A percentile compares a stretch with the other conserved stretches of the same genome.
Evolutionary conservation across 768 basidiomycete genomes (phyloP).

Genomic region (Kondoa subrosea): DNA sequence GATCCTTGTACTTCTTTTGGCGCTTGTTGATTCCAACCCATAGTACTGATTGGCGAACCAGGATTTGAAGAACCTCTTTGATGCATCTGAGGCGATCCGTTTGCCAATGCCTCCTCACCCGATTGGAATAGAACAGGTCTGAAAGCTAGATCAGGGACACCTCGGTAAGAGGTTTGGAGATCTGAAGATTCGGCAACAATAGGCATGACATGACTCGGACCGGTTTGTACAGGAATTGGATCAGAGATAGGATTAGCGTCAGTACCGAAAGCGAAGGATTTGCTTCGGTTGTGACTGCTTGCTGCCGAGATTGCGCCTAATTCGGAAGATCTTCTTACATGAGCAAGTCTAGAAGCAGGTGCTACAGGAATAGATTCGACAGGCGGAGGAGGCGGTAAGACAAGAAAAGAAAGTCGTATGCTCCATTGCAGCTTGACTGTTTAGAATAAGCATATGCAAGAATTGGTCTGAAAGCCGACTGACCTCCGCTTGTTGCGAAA

Average conservation of each 20-base stretch:
- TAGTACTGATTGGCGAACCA: too few relatives aligned
- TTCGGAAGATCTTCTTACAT: constrained; percentile 1
- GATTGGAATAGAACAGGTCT: constrained; percentile 26
- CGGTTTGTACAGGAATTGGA: constrained; percentile 23
- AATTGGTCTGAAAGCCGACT: constrained; percentile 21
- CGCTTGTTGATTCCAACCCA: too few relatives aligned
- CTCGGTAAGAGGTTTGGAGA: constrained; percentile 25
- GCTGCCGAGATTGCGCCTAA: not conserved
- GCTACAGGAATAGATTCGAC: not conserved
- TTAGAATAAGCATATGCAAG: constrained; percentile 9
- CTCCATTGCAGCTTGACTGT: constrained; percentile 79
- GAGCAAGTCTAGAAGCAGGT: not conserved
- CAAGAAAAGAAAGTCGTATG: constrained; percentile 67
- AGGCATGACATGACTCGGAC: constrained; percentile 27
- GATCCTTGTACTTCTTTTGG: constrained; percentile 17
- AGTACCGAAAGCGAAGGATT: constrained; percentile 26
- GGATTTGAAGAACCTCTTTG: not conserved
- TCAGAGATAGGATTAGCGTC: constrained; percentile 19
- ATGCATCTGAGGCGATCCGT: not conserved
- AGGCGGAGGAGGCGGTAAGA: constrained; percentile 37
- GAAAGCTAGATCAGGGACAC: constrained; percentile 28
- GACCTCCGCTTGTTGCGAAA: constrained; percentile 50
- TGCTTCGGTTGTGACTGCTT: constrained; percentile 19
- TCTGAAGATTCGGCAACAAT: constrained; percentile 11
- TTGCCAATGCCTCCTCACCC: constrained; percentile 13